Evolutionary conservation across 1,284 basidiomycete genomes (phyloP), one percentile per base, ranked within the genome.

Genomic region (Malassezia equina): DNA sequence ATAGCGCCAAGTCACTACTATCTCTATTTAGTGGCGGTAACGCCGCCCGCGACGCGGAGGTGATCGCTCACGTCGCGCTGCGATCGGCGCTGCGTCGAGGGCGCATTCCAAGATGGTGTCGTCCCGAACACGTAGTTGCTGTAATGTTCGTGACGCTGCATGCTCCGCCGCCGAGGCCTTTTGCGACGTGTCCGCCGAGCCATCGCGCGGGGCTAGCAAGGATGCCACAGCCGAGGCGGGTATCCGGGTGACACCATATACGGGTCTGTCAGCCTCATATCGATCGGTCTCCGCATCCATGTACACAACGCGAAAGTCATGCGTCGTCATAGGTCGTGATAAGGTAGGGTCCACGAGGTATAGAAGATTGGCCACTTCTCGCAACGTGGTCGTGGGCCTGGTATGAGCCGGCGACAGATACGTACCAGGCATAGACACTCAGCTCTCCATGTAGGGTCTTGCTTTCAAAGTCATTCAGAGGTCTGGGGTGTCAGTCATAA

Each of bases 341-440:
- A 62, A 25, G 17, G 48, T 15, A 0, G 64, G 51, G 21, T 65
- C 58, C 21, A 60, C 65, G 15, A 63, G 59, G 52, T 61, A 64
- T 0, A 69, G 56, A 48, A 69, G 48, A 23, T 69, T 62, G 4
- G 67, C 58, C 0, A 69, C 40, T 25, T 69, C 65, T 31, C 67
- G 56, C 1, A 69, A 58, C 3, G 67, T 67, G n/a, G 62, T 66
- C 1, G 63, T 67, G 27, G 62, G 63, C 66, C 63, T 67, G 42
- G 9, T 6, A 40, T 25, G 13, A 42, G 27, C 9, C n/a, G 39
- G 12, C n/a, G 4, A n/a, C 9, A 39, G 27, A 7, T 3, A 28
- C 60, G 46, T 41, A 66, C 66, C 67, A 69, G 4, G 61, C 62
- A 21, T 67, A 60, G 15, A 69, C 36, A 49, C 59, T 57, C 39